phyloP scores from a whole-genome alignment of 2,329 filamentous ascomycete species.

The Rhynchosporium secalis region DNA sequence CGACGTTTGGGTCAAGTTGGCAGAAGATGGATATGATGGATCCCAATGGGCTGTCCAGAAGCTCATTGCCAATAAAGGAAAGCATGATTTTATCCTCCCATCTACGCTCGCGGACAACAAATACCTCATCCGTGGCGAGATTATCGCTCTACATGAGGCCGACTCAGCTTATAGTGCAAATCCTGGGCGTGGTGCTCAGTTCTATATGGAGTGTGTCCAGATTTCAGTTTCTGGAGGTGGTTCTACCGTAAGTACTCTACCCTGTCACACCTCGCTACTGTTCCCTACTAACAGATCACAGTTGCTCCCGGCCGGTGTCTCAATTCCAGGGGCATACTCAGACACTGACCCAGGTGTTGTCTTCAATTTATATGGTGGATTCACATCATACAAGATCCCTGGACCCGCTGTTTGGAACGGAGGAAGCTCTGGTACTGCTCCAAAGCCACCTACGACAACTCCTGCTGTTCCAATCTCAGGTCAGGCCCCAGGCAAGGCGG shows the following conservation, averaged over 20 bases:
- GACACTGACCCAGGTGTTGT: slow-evolving; percentile 43
- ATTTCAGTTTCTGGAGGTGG: slow-evolving; percentile 42
- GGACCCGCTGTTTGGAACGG: slow-evolving; percentile 40
- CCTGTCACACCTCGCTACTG: neutral
- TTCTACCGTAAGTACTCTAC: neutral
- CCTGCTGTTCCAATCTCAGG: neutral
- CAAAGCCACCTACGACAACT: neutral
- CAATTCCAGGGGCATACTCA: slow-evolving; percentile 38
- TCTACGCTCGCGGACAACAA: slow-evolving; percentile 43
- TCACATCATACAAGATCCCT: slow-evolving; percentile 42
- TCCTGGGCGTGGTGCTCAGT: slow-evolving; percentile 42
- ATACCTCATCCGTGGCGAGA: slow-evolving; percentile 47
- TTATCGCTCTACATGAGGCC: slow-evolving; percentile 47
- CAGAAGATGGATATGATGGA: slow-evolving; percentile 42
- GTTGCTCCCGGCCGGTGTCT: slow-evolving; percentile 26
- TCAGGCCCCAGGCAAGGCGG: neutral
- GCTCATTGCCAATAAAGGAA: slow-evolving; percentile 45
- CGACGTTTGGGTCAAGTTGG: slow-evolving; percentile 52
- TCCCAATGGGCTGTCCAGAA: slow-evolving; percentile 44
- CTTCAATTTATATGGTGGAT: slow-evolving; percentile 44
- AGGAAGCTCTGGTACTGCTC: slow-evolving; percentile 5
- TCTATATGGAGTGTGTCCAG: slow-evolving; percentile 48
- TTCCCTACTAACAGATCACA: neutral
- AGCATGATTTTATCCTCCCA: slow-evolving; percentile 45
- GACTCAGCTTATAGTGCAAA: slow-evolving; percentile 31